These are phyloP conservation scores for Gamarada debralockiae DNA, from an alignment of 495 filamentous ascomycete species.

Conservation along the genomic window DNA sequence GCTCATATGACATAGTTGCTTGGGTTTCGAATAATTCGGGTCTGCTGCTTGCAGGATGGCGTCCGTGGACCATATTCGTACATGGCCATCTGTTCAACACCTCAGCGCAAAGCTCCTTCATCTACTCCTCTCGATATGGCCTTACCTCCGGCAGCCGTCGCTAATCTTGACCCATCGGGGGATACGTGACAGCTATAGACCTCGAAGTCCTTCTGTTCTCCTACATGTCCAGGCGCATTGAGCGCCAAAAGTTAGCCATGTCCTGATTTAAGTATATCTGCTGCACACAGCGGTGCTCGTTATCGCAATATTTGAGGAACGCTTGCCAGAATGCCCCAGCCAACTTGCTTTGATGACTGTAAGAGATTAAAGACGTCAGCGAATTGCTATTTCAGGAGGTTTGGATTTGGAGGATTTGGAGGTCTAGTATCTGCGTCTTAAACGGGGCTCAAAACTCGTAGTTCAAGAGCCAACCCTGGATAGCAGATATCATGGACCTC, in stretches of 20 bases:
- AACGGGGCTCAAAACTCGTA: no score
- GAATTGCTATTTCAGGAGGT: no score
- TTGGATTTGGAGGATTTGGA: no score
- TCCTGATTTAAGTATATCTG: constrained; percentile 7
- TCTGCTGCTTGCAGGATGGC: constrained; percentile 79
- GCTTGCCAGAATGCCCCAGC: constrained; percentile 84
- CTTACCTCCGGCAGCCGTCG: constrained; percentile 89
- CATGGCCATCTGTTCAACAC: constrained; percentile 72
- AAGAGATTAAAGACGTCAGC: constrained; percentile 51
- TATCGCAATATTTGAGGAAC: not conserved
- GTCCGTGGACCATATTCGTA: constrained; percentile 95
- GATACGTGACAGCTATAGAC: constrained; percentile 97
- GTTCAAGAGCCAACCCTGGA: no score
- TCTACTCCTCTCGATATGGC: constrained; percentile 13
- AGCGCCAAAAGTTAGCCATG: constrained; percentile 12
- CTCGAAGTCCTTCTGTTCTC: constrained; percentile 95
- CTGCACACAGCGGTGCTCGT: constrained; percentile 5
- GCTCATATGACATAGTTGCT: constrained; percentile 95
- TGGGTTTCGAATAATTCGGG: constrained; percentile 67
- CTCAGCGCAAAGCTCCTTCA: constrained; percentile 6
- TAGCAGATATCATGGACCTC: no score
- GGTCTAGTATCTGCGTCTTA: no score
- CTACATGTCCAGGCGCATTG: constrained; percentile 35
- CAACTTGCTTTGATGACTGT: constrained; percentile 81
- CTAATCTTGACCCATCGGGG: constrained; percentile 84